Conservation (phyloP, 805 yeast genomes). For the Ogataea glucozyma region DNA sequence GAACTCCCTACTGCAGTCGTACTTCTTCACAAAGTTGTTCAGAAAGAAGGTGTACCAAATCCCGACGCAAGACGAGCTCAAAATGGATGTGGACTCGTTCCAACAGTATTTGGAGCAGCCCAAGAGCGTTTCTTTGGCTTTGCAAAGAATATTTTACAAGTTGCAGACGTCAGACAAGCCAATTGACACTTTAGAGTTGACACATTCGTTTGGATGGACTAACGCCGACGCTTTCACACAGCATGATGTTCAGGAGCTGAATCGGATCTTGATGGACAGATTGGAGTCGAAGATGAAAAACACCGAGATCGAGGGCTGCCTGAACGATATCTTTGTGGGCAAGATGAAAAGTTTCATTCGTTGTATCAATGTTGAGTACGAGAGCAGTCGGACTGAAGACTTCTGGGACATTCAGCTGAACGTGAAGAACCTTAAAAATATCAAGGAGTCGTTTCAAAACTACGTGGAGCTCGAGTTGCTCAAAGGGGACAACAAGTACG, state of each 20-base stretch:
- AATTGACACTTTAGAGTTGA: conserved; percentile 81
- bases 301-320: conserved; percentile 70
- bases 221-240: conserved; percentile 93
- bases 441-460: conserved; percentile 76
- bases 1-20: conserved; percentile 88
- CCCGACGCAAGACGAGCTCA: conserved; percentile 65
- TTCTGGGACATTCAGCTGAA: conserved; percentile 98
- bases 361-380: conserved; percentile 91
- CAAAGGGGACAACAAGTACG: conserved; percentile 94
- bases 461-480: conserved; percentile 87
- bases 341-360: conserved; percentile 94
- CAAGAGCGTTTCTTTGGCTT: conserved; percentile 71
- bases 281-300: conserved; percentile 90
- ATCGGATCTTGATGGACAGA: conserved; percentile 92
- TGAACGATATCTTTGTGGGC: conserved; percentile 88
- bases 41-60: conserved; percentile 85
- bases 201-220: conserved; percentile 97
- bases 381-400: conserved; percentile 87
- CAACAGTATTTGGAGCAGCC: conserved; percentile 36
- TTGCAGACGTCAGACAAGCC: conserved; percentile 73
- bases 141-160: conserved; percentile 84
- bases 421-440: conserved; percentile 76
- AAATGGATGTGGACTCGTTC: conserved; percentile 35
- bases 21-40: conserved; percentile 80
- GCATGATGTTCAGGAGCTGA: conserved; percentile 96